Evolutionary conservation across 1,284 basidiomycete genomes (phyloP), one percentile per base, ranked within the genome.

Genomic region (Ganoderma sinense): DNA sequence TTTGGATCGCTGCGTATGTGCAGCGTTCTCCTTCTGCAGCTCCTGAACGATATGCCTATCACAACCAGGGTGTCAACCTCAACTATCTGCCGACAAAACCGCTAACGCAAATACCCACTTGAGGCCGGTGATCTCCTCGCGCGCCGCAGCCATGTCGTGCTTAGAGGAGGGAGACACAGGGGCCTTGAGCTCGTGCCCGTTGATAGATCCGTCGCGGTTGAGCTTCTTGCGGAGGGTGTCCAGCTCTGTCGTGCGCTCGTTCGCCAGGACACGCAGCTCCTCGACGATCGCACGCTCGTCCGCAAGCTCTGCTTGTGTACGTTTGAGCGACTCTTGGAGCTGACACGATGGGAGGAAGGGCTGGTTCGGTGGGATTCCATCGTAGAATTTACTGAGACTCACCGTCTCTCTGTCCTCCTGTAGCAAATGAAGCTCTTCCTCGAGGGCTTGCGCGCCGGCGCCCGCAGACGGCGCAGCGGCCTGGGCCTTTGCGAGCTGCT

Each of bases 41-140:
- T 96, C 93, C 76, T 94, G 92, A 33, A 97, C 89, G 75, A 98
- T 95, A 78, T 95, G 93, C 80, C 93, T 94, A 74, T 20, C 16
- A 68, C 18, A 63, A 26, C 13, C n/a, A n/a, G 14, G 41, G 3
- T 26, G 48, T 51, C 23, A 51, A 31, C 13, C 18, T 2, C 29
- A 1, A 39, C 45, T 23, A 48, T 16, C 23, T 8, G 43, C 39
- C 26, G 29, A 11, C 23, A 33, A 23, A 11, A 1, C 51, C 39
- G 33, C 10, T 39, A 40, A 48, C 31, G 31, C 20, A 23, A 11
- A 78, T 10, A 66, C 86, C 26, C 78, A 94, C 93, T 94, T 95
- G 61, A 95, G 85, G 13, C 93, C 93, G 23, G 85, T 90, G 69
- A 94, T 89, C 79, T 95, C 93, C 66, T 91, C 89, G 40, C 84